Base-by-base conservation (phyloP, 768 basidiomycete species). In the Amanita rubescens region DNA sequence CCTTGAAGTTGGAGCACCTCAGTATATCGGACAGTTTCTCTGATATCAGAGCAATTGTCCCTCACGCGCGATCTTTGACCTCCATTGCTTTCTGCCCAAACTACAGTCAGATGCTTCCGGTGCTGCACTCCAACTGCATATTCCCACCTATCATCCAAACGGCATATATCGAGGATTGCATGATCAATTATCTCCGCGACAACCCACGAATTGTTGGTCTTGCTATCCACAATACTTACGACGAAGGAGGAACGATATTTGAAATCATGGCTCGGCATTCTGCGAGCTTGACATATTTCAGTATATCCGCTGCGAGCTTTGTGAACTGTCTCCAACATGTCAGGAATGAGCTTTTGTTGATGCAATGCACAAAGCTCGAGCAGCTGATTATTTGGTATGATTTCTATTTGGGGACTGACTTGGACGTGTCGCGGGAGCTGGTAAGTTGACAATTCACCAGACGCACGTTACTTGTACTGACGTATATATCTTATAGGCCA, bases 201-300 rank as follows among this genome's bases (percentile, higher is more conserved):
- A 39, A 51, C n/a, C 51, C 51, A 10, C 24, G 19, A 17, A 33
- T 51, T n/a, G 30, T 30, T 25, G 42, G 39, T 33, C 19, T 51
- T 25, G 33, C 51, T 3, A n/a, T 43, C 12, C 39, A 51, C n/a
- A 42, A 11, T 19, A 42, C 17, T 20, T 42, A 42, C 30, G 32
- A 51, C 12, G 41, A 51, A 8, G 51, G 39, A 15, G 20, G 11
- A n/a, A 14, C 25, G 27, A 41, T 51, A 9, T 19, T 51, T 30
- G 39, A 51, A 34, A 33, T 38, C 25, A 41, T 51, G 41, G 49
- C 47, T 20, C 30, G 22, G 35, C 47, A 49, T 24, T 22, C 47
- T 22, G 14, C 11, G 10, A 49, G n/a, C 19, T 9, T 49, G 22
- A 34, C 17, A 19, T 22, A 17, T 19, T 49, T 49, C 15, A 49